Base-by-base conservation (phyloP, 2,329 filamentous ascomycete genomes). In the Trichoderma simmonsii region DNA sequence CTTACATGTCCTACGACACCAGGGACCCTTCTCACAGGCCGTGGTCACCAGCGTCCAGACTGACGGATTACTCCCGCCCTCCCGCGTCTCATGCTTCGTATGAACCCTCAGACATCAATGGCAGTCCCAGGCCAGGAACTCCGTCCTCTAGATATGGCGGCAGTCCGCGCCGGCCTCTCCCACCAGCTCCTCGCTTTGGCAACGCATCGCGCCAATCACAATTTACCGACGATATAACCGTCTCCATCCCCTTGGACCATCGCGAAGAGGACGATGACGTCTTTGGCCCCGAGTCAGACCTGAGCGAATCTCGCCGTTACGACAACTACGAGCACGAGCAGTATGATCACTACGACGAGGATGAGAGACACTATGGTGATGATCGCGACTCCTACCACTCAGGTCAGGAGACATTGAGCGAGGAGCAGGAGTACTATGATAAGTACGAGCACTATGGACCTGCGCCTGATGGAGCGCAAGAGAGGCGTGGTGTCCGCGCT, bases 91-190 rank as follows among this genome's bases (percentile, higher is more conserved):
- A 86, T 75, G 84, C 91, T 28, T 87, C 90, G 4, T 98, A 96
- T 81, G 96, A 98, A 81, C 93, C 94, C 0, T 87, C 91, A 26
- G 95, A 98, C 76, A 83, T 98, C 72, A 95, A 98, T 78, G 96
- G 96, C 63, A 95, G 90, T 73, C 95, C 96, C 7, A 86, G 96
- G 72, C 95, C 96, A 1, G 95, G 95, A 6, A 98, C 95, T 0
- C 94, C 95, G 1, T 94, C 94, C 0, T 95, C 94, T 2, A 88
- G 90, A 79, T 98, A 98, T 80, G 93, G 94, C 24, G 93, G 94
- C 4, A 97, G 94, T 78, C 93, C 95, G 12, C 89, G 94, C 76
- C 88, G 95, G 71, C 95, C 95, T 4, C 85, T 98, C 36, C 96
- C 96, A 3, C 94, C 94, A 0, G 93, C 94, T 34, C 96, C 96